Base-by-base conservation (phyloP, 2,329 filamentous ascomycete genomes). In the Cladorrhinum sp. region DNA sequence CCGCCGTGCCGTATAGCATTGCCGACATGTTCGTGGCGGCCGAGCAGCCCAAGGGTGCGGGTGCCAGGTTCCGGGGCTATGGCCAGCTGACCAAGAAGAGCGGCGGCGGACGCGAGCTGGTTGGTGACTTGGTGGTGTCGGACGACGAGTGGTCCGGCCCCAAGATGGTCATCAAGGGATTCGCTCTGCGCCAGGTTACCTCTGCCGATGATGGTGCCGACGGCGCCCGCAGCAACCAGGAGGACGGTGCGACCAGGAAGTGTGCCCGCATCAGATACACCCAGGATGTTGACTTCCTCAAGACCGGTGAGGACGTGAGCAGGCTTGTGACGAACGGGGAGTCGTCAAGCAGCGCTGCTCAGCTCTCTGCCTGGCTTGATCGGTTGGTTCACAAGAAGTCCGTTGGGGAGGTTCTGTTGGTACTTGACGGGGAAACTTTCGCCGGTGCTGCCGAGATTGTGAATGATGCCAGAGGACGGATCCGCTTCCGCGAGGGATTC, bases 91-190 rank as follows among this genome's bases (percentile, higher is more conserved):
- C 50, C 13, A 32, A 18, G 20, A 53, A 53, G 50, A 53, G 50
- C 25, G 50, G 50, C 10, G 50, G 50, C 20, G 50, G 50, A 16
- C 25, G 50, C 25, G 50, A 53, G 32, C 50, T 53, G 27, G 50
- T 27, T 7, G 50, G 50, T 12, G 50, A 53, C 27, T 3, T 53
- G 25, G 13, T 53, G 1, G 18, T 53, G n/a, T 53, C 50, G n/a
- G 50, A 53, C 25, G 50, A 53, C 8, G 22, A 22, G 12, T 53
- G 50, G 50, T 53, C 50, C 22, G 50, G 25, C 12, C 50, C 50
- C n/a, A 53, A 53, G 50, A 53, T 53, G 50, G 50, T 53, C 50
- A 53, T 53, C 50, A 53, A 36, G n/a, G 50, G 50, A 1, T 53
- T 53, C 27, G 50, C 50, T 20, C 50, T 53, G 27, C 50, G 50